Base-by-base conservation (phyloP, 805 yeast genomes). In the Nakazawaea pomicola region DNA sequence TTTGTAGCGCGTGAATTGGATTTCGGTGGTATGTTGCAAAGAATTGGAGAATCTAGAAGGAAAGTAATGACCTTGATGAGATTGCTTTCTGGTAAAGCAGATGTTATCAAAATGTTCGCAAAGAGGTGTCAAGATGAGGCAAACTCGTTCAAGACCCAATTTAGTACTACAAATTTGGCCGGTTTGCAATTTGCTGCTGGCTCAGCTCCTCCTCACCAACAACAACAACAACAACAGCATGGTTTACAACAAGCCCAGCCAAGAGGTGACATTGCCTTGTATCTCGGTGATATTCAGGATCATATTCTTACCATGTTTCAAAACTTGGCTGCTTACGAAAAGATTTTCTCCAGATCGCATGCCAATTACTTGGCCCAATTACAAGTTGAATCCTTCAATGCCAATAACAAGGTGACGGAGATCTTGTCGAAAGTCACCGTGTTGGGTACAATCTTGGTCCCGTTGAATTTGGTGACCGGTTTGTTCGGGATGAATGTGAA, bases 231-330 rank as follows among this genome's bases (percentile, higher is more conserved):
- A 23, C 32, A 31, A 17, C 43, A 46, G 18, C 32, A 43, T 36
- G n/a, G 27, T 21, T 16, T 29, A 14, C 45, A 24, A 12, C 49
- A 57, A 20, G 40, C 46, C 1, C 77, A 80, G 51, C 96, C 96
- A 38, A 74, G 95, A 54, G 91, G 84, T 20, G 97, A 91, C 54
- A 90, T 90, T 62, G 95, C 95, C 0, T 69, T 90, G 48, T 91
- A 87, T 60, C 64, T 90, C 47, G 96, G 96, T 43, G 98, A 90
- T 76, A 90, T 90, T 57, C 96, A 89, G 64, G 97, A 90, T 71
- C 98, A 90, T 74, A 84, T 91, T 54, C 80, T 90, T 44, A 91
- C 98, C 14, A 91, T 91, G 97, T 84, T 79, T 62, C 96, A 89
- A 64, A 90, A 88, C 55, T 71, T 91, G 57, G 62, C 82, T 32